Percentiles rank a stretch among this genome's conserved stretches.
These are phyloP conservation scores for Monascus ruber DNA, from an alignment of 2,329 filamentous ascomycete species.

Conservation along the genomic window DNA sequence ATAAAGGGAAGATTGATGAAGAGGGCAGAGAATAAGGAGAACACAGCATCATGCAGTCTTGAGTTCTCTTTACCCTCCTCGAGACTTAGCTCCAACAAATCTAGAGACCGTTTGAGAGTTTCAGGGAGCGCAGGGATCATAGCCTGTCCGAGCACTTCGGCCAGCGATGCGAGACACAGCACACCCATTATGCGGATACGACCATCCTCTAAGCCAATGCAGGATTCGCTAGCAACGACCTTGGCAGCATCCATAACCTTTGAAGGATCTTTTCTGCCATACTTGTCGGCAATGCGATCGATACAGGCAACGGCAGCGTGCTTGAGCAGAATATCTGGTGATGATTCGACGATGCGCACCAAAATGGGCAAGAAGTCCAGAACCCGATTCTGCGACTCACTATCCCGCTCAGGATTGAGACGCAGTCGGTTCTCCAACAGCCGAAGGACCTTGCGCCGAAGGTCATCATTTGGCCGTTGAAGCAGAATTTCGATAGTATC, in stretches of 20 bases:
- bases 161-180: slow-evolving; percentile 75
- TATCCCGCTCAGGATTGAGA: slow-evolving; percentile 58
- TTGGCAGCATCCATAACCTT: slow-evolving; percentile 64
- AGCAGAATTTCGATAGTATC: slow-evolving; percentile 76
- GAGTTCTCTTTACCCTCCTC: slow-evolving; percentile 41
- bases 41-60: slow-evolving; percentile 70
- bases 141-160: slow-evolving; percentile 76
- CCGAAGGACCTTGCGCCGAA: slow-evolving; percentile 67
- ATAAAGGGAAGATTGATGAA: slow-evolving; percentile 82
- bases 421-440: slow-evolving; percentile 73
- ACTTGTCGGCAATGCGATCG: slow-evolving; percentile 87
- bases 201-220: slow-evolving; percentile 62
- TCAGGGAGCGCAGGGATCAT: slow-evolving; percentile 73
- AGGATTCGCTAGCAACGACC: slow-evolving; percentile 63
- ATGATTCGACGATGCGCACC: slow-evolving; percentile 62
- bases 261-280: slow-evolving; percentile 80
- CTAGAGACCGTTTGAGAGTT: slow-evolving; percentile 60
- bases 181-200: slow-evolving; percentile 73
- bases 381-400: slow-evolving; percentile 56
- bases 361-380: slow-evolving; percentile 70
- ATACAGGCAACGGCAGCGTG: slow-evolving; percentile 80
- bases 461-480: slow-evolving; percentile 59
- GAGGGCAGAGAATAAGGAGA: slow-evolving; percentile 65
- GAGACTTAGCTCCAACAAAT: slow-evolving; percentile 58
- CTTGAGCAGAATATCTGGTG: slow-evolving; percentile 63